phyloP scores from a whole-genome alignment of 306 rosid genomes.

The Cicer yamashitae region DNA sequence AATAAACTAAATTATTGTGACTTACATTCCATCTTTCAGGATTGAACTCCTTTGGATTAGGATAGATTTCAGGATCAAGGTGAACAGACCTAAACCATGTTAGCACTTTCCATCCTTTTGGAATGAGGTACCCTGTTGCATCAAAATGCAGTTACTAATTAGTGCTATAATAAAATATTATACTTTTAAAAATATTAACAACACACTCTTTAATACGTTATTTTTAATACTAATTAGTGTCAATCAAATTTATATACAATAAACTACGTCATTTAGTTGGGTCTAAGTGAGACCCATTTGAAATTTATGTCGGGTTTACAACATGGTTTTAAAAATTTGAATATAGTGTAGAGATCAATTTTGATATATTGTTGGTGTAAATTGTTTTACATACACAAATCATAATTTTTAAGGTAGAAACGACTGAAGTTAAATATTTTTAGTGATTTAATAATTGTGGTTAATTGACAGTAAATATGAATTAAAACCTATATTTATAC shows the following conservation, averaged over 20 bases:
- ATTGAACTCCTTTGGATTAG: constrained; percentile 65
- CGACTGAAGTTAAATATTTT: too few relatives aligned
- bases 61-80: constrained; percentile 64
- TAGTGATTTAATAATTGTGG: too few relatives aligned
- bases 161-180: not conserved
- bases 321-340: too few relatives aligned
- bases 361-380: too few relatives aligned
- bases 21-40: constrained; percentile 80
- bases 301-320: not conserved
- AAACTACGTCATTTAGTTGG: not conserved
- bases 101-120: constrained; percentile 77
- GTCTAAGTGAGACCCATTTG: not conserved
- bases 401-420: too few relatives aligned
- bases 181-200: not conserved
- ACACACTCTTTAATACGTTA: not conserved
- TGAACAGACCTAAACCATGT: constrained; percentile 79
- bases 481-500: not conserved
- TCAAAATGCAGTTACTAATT: not conserved
- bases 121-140: constrained; percentile 66
- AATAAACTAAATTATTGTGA: not conserved
- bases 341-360: too few relatives aligned
- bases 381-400: too few relatives aligned
- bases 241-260: not conserved
- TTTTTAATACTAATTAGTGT: not conserved
- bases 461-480: too few relatives aligned